phyloP scores from a whole-genome alignment of 192 early-diverging fungal genomes.

The Polychytrium aggregatum region DNA sequence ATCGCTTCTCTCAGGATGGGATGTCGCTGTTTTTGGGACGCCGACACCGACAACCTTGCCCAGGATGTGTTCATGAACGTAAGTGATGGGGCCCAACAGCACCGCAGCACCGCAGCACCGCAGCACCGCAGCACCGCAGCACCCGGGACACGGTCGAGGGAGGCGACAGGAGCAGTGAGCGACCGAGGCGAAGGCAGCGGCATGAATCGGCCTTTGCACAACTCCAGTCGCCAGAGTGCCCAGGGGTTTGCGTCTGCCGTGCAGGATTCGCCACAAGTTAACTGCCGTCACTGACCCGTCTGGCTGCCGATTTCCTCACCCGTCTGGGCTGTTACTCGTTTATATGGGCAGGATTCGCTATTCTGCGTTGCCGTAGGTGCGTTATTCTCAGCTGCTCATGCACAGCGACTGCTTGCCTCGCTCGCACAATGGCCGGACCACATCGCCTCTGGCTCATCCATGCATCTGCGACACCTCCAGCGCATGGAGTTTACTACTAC shows the following conservation, averaged over 20 bases:
- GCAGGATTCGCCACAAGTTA: too few species aligned
- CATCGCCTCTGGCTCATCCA: neutral
- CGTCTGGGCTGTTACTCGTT: too few species aligned
- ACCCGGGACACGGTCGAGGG: too few species aligned
- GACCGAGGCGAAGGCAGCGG: too few species aligned
- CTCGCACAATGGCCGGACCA: neutral
- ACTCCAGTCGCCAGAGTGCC: too few species aligned
- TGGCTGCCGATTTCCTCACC: too few species aligned
- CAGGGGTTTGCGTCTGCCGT: too few species aligned
- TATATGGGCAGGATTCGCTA: constrained; percentile 39
- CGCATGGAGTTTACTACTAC: constrained; percentile 38
- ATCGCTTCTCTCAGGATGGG: constrained; percentile 30
- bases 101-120: too few species aligned
- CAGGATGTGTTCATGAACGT: constrained; percentile 50
- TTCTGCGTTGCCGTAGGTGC: constrained; percentile 43
- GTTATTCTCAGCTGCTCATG: neutral
- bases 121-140: too few species aligned
- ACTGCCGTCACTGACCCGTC: neutral
- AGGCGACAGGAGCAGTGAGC: too few species aligned
- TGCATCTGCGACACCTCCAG: constrained; percentile 10
- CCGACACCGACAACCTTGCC: constrained; percentile 50
- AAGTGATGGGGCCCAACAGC: too few species aligned
- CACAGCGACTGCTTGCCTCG: neutral
- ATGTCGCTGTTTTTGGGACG: constrained; percentile 50
- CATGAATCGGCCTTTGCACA: too few species aligned